phyloP scores from a whole-genome alignment of 75 land plant species.

The Larix kaempferi region DNA sequence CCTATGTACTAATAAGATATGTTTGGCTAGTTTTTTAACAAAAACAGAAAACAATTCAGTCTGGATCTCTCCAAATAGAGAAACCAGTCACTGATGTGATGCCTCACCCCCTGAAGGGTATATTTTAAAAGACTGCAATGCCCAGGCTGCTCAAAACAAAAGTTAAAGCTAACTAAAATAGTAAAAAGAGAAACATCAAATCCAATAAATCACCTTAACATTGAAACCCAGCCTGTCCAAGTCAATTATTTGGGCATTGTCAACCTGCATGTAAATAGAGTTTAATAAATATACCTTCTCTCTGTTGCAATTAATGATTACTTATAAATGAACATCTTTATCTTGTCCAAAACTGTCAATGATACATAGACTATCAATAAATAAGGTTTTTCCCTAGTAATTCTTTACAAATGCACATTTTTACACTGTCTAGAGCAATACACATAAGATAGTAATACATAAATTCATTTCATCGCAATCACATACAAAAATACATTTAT shows the following conservation, averaged over 20 bases:
- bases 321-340: constrained; percentile 7
- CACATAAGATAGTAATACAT: not conserved
- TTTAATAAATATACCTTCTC: not conserved
- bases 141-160: too few relatives aligned
- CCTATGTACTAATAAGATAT: too few relatives aligned
- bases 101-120: too few relatives aligned
- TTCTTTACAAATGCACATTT: not conserved
- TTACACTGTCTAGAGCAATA: not conserved
- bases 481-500: not conserved
- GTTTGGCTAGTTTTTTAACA: too few relatives aligned
- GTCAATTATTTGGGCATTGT: constrained; percentile 79
- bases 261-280: constrained; percentile 53
- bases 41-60: too few relatives aligned
- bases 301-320: not conserved
- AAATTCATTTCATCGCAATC: not conserved
- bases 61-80: too few relatives aligned
- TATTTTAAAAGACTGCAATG: too few relatives aligned
- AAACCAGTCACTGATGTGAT: too few relatives aligned
- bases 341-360: not conserved
- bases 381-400: not conserved
- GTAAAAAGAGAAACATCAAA: too few relatives aligned
- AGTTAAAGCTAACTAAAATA: too few relatives aligned
- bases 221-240: constrained; percentile 93
- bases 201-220: constrained; percentile 58
- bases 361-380: not conserved